Evolutionary conservation across 306 rosid species (phyloP).

Genomic region (Quercus cerris): DNA sequence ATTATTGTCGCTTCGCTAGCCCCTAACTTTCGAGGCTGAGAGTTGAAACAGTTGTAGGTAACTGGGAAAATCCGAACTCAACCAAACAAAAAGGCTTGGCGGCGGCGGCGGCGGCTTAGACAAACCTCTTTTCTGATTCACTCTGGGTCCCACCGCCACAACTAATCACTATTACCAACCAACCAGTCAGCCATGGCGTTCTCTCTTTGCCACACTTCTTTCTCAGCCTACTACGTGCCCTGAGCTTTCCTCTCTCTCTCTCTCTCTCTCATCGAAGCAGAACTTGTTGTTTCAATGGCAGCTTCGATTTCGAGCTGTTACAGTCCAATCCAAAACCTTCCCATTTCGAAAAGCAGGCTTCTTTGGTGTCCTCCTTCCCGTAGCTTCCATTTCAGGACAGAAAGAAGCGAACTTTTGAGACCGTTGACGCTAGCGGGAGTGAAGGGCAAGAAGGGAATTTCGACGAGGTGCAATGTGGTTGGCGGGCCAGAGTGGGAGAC

Average conservation of each 20-base stretch:
- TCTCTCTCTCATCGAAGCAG: not conserved
- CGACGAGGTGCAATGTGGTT: constrained; percentile 20
- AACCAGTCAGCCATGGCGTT: no score
- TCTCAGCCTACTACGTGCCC: no score
- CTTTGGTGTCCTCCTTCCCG: constrained; percentile 1
- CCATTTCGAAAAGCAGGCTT: not conserved
- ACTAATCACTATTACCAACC: not conserved
- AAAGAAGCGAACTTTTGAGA: not conserved
- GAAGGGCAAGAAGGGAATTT: constrained; percentile 12
- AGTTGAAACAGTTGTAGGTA: no score
- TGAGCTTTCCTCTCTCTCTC: not conserved
- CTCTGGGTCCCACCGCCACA: not conserved
- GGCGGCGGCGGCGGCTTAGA: no score
- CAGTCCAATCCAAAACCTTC: constrained; percentile 20
- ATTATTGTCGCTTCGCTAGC: no score
- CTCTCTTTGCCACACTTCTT: no score
- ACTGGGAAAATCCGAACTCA: no score
- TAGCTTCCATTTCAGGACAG: not conserved
- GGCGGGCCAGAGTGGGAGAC: constrained; percentile 21
- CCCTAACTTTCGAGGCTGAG: no score
- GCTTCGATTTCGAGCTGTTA: constrained; percentile 17
- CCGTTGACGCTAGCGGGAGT: not conserved
- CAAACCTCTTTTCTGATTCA: not conserved
- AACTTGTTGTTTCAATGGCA: constrained; percentile 39
- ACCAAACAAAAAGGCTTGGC: no score